These are phyloP conservation scores for Collybia mongolica DNA, from an alignment of 768 basidiomycete species.

Conservation along the genomic window DNA sequence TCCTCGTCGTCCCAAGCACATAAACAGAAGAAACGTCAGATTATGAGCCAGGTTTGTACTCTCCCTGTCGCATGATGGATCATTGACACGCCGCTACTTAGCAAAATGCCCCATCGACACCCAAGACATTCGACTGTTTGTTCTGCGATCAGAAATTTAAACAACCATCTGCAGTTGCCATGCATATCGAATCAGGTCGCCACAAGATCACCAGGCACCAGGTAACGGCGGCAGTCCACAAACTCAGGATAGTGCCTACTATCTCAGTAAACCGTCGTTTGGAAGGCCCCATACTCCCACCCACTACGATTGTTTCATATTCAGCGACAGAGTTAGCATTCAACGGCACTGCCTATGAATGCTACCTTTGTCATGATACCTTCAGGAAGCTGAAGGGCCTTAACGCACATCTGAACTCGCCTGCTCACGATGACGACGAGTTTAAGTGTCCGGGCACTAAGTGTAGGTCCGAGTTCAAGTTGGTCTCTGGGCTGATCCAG, in stretches of 20 bases:
- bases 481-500: constrained; percentile 40
- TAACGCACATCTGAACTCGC: constrained; percentile 34
- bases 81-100: constrained; percentile 17
- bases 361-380: constrained; percentile 35
- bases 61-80: too few relatives aligned
- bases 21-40: too few relatives aligned
- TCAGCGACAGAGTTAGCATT: constrained; percentile 32
- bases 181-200: constrained; percentile 41
- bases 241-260: constrained; percentile 28
- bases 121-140: constrained; percentile 26
- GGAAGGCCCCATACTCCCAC: constrained; percentile 8
- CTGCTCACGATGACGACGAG: constrained; percentile 30
- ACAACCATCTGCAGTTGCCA: constrained; percentile 31
- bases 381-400: constrained; percentile 29
- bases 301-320: constrained; percentile 18
- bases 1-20: too few relatives aligned
- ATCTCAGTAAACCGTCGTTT: constrained; percentile 33
- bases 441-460: constrained; percentile 37
- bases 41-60: too few relatives aligned
- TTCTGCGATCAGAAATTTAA: constrained; percentile 32
- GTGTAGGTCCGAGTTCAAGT: constrained; percentile 31
- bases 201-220: constrained; percentile 32
- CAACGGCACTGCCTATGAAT: constrained; percentile 39
- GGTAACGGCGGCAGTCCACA: constrained; percentile 32
- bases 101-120: constrained; percentile 16